Conservation (phyloP, 768 basidiomycete genomes). For the Suillus subalutaceus region DNA sequence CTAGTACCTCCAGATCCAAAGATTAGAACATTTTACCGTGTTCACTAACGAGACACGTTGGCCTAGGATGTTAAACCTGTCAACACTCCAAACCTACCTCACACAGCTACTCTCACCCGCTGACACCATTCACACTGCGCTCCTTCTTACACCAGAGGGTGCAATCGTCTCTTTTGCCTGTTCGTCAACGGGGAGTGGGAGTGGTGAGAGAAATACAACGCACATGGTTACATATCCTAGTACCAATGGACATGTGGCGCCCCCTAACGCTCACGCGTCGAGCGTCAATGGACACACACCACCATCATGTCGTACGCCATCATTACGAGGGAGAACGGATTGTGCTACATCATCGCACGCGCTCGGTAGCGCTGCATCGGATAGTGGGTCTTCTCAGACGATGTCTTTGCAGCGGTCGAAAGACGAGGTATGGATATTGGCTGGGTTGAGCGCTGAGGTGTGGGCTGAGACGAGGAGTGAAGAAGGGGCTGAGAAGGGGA, state of each 20-base stretch:
- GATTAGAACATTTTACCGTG: background rate
- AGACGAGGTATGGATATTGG: constrained; percentile 73
- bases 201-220: background rate
- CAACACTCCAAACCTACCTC: constrained; percentile 66
- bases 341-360: no score
- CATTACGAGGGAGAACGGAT: background rate
- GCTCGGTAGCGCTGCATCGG: background rate
- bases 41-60: background rate
- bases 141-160: constrained; percentile 73
- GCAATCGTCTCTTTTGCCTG: constrained; percentile 71
- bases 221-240: background rate
- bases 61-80: constrained; percentile 64
- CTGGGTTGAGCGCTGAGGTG: constrained; percentile 72
- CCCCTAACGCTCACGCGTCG: background rate
- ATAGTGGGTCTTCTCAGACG: background rate
- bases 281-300: background rate
- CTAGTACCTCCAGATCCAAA: background rate
- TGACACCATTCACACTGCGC: constrained; percentile 62
- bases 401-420: constrained; percentile 47
- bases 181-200: constrained; percentile 34
- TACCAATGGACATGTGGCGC: background rate
- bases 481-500: constrained; percentile 14
- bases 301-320: background rate
- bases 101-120: constrained; percentile 63
- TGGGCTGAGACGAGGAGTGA: constrained; percentile 77